These are phyloP conservation scores for Saccharomycopsis babjevae DNA, from an alignment of 805 yeast species.

Conservation along the genomic window DNA sequence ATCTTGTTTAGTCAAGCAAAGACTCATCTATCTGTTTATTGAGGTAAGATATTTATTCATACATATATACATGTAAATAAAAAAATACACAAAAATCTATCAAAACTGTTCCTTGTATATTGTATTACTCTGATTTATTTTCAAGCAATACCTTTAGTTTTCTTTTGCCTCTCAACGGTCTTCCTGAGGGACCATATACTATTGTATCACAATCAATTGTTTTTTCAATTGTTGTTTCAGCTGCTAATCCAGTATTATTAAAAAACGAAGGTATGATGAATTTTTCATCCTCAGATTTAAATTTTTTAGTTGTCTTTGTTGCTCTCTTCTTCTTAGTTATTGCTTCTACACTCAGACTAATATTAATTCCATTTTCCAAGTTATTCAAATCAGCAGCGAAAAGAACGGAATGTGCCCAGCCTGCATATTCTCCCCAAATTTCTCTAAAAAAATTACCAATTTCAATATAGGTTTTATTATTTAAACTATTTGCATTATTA, in stretches of 20 bases:
- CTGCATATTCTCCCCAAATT: conserved; percentile 86
- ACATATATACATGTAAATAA: neutral
- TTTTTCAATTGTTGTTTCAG: neutral
- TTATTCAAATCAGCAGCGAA: conserved; percentile 77
- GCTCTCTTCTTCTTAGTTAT: neutral
- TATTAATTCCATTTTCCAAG: conserved; percentile 56
- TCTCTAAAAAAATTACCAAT: conserved; percentile 51
- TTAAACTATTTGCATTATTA: conserved; percentile 33
- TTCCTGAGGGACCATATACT: conserved; percentile 7
- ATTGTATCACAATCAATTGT: neutral
- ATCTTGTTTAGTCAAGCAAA: no score
- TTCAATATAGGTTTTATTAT: conserved; percentile 39
- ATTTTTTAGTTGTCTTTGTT: neutral
- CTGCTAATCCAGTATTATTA: neutral
- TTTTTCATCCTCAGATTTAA: neutral
- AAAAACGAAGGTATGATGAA: neutral
- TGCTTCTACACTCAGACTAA: conserved; percentile 18
- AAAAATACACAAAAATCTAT: neutral
- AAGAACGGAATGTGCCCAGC: conserved; percentile 97
- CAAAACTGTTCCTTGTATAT: neutral
- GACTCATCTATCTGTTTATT: no score
- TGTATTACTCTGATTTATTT: neutral
- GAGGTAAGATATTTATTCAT: neutral
- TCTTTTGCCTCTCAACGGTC: conserved; percentile 14
- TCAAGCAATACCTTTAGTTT: conserved; percentile 2